phyloP scores from a whole-genome alignment of 116 monocot genomes.

The Dioscorea cayenensis region DNA sequence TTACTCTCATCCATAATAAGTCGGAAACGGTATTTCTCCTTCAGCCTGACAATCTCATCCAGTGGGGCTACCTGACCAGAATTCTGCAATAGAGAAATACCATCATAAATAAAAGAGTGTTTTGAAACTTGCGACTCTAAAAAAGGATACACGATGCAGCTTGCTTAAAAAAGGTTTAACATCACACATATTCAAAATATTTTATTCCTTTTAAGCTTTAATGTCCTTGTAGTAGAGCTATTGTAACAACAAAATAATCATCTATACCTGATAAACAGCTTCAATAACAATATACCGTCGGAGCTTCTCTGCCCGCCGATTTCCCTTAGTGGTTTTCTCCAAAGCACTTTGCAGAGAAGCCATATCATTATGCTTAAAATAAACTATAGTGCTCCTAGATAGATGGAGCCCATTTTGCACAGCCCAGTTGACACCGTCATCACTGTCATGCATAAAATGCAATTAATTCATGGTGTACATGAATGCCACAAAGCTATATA shows the following conservation, averaged over 20 bases:
- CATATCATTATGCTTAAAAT: conserved; percentile 99
- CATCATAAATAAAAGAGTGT: too few species aligned
- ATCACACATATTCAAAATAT: too few species aligned
- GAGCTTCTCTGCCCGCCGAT: conserved; percentile 24
- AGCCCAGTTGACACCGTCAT: conserved; percentile 95
- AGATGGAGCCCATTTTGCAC: conserved; percentile 95
- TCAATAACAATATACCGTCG: conserved; percentile 47
- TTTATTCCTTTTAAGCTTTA: too few species aligned
- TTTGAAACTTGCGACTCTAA: too few species aligned
- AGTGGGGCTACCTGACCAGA: conserved; percentile 92
- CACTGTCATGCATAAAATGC: conserved; percentile 34
- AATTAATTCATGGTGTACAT: not conserved
- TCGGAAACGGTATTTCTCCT: conserved; percentile 88
- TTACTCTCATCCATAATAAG: conserved; percentile 86
- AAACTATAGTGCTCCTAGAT: conserved; percentile 89
- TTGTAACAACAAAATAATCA: not conserved
- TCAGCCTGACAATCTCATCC: conserved; percentile 75
- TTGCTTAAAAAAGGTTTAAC: too few species aligned
- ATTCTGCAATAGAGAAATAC: conserved; percentile 42
- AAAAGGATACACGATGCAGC: too few species aligned
- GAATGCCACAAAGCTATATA: not conserved
- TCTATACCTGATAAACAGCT: conserved; percentile 38
- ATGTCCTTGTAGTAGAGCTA: too few species aligned
- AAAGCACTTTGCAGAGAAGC: conserved; percentile 30
- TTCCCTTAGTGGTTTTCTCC: conserved; percentile 32